These are phyloP conservation scores for Neospermospora avenae DNA, from an alignment of 2,329 filamentous ascomycete species.

Conservation along the genomic window DNA sequence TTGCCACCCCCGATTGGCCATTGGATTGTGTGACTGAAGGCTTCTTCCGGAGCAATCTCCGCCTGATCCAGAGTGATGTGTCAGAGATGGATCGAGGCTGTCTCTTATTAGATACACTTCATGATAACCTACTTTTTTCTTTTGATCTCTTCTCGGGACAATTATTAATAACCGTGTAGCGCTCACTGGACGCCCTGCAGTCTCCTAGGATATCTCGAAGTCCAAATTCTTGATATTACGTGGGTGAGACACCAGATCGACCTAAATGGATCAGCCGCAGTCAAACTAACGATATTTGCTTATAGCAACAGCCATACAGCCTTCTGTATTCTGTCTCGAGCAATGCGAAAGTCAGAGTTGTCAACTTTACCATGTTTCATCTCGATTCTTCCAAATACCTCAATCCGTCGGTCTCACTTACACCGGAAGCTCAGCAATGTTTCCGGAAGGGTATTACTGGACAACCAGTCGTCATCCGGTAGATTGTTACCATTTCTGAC, in stretches of 20 bases:
- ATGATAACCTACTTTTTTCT: constrained; percentile 19
- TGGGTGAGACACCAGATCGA: constrained; percentile 15
- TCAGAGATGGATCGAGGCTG: background rate
- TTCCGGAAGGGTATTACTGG: too few species aligned
- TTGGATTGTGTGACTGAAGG: background rate
- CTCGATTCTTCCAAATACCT: background rate
- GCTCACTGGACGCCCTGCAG: constrained; percentile 5
- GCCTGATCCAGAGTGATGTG: background rate
- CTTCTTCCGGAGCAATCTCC: background rate
- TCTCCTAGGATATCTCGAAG: background rate
- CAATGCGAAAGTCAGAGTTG: background rate
- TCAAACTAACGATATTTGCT: too few species aligned
- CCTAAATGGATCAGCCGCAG: constrained; percentile 14
- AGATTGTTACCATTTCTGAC: too few species aligned
- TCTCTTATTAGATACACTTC: constrained; percentile 15
- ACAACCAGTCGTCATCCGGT: too few species aligned
- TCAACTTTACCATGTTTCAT: background rate
- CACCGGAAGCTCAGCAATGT: background rate
- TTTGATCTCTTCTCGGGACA: background rate
- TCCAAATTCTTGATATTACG: constrained; percentile 4
- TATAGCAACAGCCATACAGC: too few species aligned
- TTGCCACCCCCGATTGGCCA: background rate
- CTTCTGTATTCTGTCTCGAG: background rate
- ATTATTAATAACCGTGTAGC: background rate
- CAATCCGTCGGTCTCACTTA: background rate